These are phyloP conservation scores for Asparagopsis taxiformis DNA, from an alignment of 31 red algal genomes.

Conservation along the genomic window DNA sequence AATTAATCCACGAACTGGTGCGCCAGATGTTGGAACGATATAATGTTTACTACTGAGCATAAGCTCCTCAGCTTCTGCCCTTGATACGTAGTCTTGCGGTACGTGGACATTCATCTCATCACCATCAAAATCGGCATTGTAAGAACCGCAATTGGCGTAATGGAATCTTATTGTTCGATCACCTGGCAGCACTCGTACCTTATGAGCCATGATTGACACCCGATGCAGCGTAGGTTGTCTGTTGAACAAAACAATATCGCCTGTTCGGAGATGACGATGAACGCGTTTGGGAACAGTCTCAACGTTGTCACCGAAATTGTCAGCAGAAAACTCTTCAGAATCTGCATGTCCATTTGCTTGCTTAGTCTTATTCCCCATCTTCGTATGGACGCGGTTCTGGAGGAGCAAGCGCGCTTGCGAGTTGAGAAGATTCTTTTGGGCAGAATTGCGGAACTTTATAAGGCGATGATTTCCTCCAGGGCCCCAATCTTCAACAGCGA, in stretches of 20 bases:
- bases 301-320: not conserved
- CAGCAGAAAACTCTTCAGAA: not conserved
- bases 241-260: conserved; percentile 97
- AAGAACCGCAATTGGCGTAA: conserved; percentile 98
- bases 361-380: conserved; percentile 9
- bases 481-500: conserved; percentile 70
- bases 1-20: conserved; percentile 92
- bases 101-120: conserved; percentile 99
- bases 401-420: conserved; percentile 68
- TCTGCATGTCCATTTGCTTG: not conserved
- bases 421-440: not conserved
- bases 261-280: conserved; percentile 85
- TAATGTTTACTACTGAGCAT: conserved; percentile 81
- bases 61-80: conserved; percentile 82
- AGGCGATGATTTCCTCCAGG: conserved; percentile 24
- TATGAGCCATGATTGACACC: conserved; percentile 91
- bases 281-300: conserved; percentile 64
- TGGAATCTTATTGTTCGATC: conserved; percentile 95
- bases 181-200: conserved; percentile 83
- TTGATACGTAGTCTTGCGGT: conserved; percentile 85
- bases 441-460: conserved; percentile 19
- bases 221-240: conserved; percentile 95
- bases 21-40: conserved; percentile 92
- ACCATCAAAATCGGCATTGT: conserved; percentile 99
- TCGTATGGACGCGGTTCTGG: conserved; percentile 40